A percentile compares a stretch with the other conserved stretches of the same genome.
phyloP scores from a whole-genome alignment of 140 eudicot species.

The Cichorium intybus region DNA sequence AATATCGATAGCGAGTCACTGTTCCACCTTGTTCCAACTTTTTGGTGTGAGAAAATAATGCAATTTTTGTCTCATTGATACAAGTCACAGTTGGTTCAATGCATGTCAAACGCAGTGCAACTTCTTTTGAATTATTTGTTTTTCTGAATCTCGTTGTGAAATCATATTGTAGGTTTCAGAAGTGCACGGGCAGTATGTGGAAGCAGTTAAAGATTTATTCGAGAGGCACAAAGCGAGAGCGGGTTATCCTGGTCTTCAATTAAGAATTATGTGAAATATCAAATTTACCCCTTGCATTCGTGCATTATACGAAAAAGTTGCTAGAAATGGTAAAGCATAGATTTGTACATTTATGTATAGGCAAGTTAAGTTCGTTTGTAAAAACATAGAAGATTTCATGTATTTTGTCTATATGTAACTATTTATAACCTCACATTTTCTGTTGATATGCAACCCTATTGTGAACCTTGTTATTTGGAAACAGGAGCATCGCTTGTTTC shows the following conservation, averaged over 20 bases:
- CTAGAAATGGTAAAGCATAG: background rate
- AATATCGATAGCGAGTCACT: too few relatives aligned
- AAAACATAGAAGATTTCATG: background rate
- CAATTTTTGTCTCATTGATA: too few relatives aligned
- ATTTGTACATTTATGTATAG: background rate
- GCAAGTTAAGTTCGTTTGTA: slow-evolving; percentile 3
- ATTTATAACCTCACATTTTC: background rate
- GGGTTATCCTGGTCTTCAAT: slow-evolving; percentile 55
- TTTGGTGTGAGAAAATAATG: too few relatives aligned
- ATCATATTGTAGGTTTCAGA: slow-evolving; percentile 48
- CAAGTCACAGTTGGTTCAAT: too few relatives aligned
- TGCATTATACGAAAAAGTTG: background rate
- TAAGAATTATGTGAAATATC: slow-evolving; percentile 51
- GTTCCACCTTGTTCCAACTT: too few relatives aligned
- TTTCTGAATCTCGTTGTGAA: slow-evolving; percentile 7
- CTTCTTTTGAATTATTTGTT: background rate
- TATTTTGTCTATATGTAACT: slow-evolving; percentile 9
- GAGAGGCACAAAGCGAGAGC: slow-evolving; percentile 73
- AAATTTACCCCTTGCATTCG: background rate
- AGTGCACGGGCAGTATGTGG: slow-evolving; percentile 59
- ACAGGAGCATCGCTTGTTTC: background rate
- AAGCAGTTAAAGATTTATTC: slow-evolving; percentile 69
- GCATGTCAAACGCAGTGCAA: background rate
- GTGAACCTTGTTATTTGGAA: too few relatives aligned
- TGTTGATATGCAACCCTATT: too few relatives aligned